These are phyloP conservation scores for Cercospora sojina DNA, from an alignment of 2,329 filamentous ascomycete species.

Conservation along the genomic window DNA sequence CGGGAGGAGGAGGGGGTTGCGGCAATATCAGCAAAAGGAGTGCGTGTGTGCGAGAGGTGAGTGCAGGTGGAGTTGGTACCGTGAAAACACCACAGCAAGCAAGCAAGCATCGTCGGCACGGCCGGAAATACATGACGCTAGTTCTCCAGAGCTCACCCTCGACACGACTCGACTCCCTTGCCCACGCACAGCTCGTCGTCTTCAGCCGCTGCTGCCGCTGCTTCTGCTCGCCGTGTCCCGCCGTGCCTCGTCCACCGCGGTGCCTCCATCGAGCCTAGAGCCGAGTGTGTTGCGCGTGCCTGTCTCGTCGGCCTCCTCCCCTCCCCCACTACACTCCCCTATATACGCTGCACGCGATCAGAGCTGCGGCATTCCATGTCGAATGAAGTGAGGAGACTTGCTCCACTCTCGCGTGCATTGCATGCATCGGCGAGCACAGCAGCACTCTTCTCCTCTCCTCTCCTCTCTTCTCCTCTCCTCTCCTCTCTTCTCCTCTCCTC, in stretches of 20 bases:
- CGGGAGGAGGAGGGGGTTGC: neutral
- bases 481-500: neutral
- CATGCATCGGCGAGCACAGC: neutral
- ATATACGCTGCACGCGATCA: neutral
- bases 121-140: neutral
- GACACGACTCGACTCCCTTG: neutral
- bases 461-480: neutral
- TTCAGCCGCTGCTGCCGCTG: neutral
- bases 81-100: neutral
- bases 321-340: neutral
- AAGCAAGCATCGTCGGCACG: conserved; percentile 2
- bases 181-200: neutral
- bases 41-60: neutral
- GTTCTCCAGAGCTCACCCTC: neutral
- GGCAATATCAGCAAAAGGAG: neutral
- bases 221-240: neutral
- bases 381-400: neutral
- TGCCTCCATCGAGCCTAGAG: neutral
- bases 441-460: neutral
- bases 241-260: neutral
- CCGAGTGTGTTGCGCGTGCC: neutral
- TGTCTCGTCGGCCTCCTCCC: neutral
- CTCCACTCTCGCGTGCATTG: neutral
- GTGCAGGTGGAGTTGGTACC: neutral
- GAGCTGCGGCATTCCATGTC: neutral